phyloP scores from a whole-genome alignment of 129 eudicot species.

The Flaveria trinervia region DNA sequence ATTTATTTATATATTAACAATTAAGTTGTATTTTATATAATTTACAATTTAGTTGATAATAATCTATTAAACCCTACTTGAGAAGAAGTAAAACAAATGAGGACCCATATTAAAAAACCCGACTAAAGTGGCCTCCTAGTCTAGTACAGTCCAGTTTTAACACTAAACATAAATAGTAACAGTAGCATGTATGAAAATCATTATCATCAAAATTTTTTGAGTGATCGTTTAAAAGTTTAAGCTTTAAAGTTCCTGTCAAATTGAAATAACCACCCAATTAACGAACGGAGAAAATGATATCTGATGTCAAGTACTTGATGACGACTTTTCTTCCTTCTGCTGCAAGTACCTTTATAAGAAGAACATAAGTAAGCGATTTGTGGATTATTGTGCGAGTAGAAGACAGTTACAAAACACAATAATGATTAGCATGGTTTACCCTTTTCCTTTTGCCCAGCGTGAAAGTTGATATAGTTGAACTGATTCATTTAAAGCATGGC shows the following conservation, averaged over 20 bases:
- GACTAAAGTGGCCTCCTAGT: too few relatives aligned
- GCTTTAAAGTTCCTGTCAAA: neutral
- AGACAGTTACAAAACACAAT: neutral
- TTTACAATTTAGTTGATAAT: too few relatives aligned
- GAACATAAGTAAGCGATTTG: neutral
- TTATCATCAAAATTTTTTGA: neutral
- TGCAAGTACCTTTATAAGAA: neutral
- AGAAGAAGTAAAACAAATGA: too few relatives aligned
- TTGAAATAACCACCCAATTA: neutral
- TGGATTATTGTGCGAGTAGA: neutral
- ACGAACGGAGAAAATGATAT: neutral
- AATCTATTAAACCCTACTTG: too few relatives aligned
- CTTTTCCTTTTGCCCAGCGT: slow-evolving; percentile 85
- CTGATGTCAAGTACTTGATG: neutral
- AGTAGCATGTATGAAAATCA: neutral
- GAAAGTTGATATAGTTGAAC: slow-evolving; percentile 88
- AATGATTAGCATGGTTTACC: slow-evolving; percentile 3
- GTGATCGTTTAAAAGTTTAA: neutral
- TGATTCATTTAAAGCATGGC: slow-evolving; percentile 87
- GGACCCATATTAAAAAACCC: too few relatives aligned
- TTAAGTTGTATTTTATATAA: too few relatives aligned
- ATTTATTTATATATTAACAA: too few relatives aligned
- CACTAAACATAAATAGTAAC: neutral
- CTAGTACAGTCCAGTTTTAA: too few relatives aligned
- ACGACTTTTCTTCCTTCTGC: neutral